Conservation (phyloP, 2,329 filamentous ascomycete genomes). For the Cladorrhinum sp. region DNA sequence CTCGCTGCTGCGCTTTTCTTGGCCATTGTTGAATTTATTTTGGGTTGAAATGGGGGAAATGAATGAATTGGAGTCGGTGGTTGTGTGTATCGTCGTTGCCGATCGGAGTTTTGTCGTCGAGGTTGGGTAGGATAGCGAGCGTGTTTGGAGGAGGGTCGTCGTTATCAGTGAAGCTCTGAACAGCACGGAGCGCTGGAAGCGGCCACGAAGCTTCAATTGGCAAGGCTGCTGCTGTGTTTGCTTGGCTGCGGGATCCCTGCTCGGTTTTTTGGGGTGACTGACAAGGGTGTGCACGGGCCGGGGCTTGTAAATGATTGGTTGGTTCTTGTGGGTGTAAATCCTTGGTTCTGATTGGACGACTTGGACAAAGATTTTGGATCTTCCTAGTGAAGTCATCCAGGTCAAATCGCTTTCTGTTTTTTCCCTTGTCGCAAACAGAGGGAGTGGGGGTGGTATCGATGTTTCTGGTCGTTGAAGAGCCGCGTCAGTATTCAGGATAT, state of each 20-base stretch:
- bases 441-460: too few relatives aligned
- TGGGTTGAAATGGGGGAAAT: not conserved
- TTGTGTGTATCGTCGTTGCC: not conserved
- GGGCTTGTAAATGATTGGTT: slow-evolving; percentile 7
- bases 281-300: not conserved
- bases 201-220: slow-evolving; percentile 32
- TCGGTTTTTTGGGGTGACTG: not conserved
- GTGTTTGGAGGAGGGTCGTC: not conserved
- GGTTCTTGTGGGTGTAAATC: not conserved
- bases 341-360: slow-evolving; percentile 11
- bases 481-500: too few relatives aligned
- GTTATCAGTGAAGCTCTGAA: slow-evolving; percentile 8
- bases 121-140: not conserved
- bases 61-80: not conserved
- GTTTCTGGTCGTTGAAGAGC: too few relatives aligned
- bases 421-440: too few relatives aligned
- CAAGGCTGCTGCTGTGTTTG: slow-evolving; percentile 14
- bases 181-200: slow-evolving; percentile 16
- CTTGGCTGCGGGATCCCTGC: slow-evolving; percentile 11
- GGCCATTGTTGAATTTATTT: slow-evolving; percentile 37
- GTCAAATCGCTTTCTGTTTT: too few relatives aligned
- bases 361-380: too few relatives aligned
- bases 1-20: slow-evolving; percentile 34
- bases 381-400: too few relatives aligned
- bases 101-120: not conserved